Evolutionary conservation across 2,329 filamentous ascomycete genomes (phyloP), one percentile per base, ranked within the genome.

Genomic region (Venturia oleaginea): DNA sequence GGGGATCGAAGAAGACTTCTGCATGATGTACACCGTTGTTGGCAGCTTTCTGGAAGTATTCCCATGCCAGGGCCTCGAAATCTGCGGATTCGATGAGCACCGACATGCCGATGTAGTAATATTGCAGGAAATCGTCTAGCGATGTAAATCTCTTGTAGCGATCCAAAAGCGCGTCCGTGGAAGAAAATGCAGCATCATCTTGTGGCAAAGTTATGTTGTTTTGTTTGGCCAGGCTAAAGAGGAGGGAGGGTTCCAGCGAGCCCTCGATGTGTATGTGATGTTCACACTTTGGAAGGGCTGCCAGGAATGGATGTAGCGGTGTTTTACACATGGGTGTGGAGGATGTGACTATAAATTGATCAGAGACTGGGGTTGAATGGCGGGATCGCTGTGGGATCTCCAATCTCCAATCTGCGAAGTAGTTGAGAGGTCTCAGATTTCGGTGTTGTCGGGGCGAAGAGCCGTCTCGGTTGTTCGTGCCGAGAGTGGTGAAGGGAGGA

Each of bases 211-310:
- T 46, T 69, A 92, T 83, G 64, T 78, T 78, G 79, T 93, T 91
- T 70, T 83, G 83, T 42, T 77, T 72, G 6, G 90, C 87, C 5
- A 93, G 84, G 37, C 79, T 71, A 77, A 92, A 92, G 67, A 92
- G 83, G 46, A 91, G 79, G 64, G 81, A 77, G 1, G 89, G 88
- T 48, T 86, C 85, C 43, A 93, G 81, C 15, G 87, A 87, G 64
- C 90, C 90, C 75, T 92, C 89, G 40, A 93, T 81, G 72, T 93
- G 90, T 63, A 92, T 83, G 76, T 92, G 90, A 72, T 92, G 89
- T 74, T 93, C 90, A 76, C 87, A 90, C 79, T 92, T 92, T 67
- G 89, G 89, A 37, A 92, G 82, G 38, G 81, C 81, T 62, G 77
- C 75, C 43, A 92, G 80, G 72, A 90, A 85, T 51, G 78, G 73